Conservation (phyloP, 2,329 filamentous ascomycete genomes). For the Lecanoromycetidae sp. region DNA sequence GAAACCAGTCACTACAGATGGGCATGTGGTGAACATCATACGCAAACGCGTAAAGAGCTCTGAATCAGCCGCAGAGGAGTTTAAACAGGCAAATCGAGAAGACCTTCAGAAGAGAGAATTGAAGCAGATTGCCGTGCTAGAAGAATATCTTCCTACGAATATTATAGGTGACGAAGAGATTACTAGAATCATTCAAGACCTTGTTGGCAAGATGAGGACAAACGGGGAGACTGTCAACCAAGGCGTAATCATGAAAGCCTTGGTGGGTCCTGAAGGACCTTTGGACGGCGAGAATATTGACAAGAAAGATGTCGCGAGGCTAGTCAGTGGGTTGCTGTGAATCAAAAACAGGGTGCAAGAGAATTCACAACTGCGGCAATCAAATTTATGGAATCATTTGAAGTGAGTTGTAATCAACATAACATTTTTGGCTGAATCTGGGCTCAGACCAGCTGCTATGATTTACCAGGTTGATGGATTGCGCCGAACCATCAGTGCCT, state of each 20-base stretch:
- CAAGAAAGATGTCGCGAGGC: constrained; percentile 29
- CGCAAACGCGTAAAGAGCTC: constrained; percentile 31
- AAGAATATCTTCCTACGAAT: constrained; percentile 34
- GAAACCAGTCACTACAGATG: constrained; percentile 34
- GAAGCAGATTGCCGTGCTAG: constrained; percentile 31
- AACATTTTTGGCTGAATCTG: no score
- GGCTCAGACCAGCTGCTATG: no score
- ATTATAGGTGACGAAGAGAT: constrained; percentile 33
- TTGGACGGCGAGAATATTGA: constrained; percentile 35
- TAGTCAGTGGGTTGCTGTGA: constrained; percentile 12
- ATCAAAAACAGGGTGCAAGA: not conserved
- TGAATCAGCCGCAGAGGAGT: constrained; percentile 32
- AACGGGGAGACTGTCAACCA: constrained; percentile 27
- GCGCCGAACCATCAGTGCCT: no score
- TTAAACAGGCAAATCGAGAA: constrained; percentile 28
- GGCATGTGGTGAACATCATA: constrained; percentile 35
- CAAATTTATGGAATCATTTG: no score
- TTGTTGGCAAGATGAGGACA: constrained; percentile 27
- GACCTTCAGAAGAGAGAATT: constrained; percentile 37
- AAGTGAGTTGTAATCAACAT: no score
- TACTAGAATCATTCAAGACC: constrained; percentile 25
- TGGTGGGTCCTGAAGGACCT: constrained; percentile 31
- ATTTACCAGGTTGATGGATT: no score
- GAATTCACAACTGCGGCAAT: not conserved
- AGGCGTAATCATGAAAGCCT: constrained; percentile 31